Percentiles rank a stretch among this genome's conserved stretches.
phyloP scores from a whole-genome alignment of 2,329 filamentous ascomycete species.

The Fusarium sp. region DNA sequence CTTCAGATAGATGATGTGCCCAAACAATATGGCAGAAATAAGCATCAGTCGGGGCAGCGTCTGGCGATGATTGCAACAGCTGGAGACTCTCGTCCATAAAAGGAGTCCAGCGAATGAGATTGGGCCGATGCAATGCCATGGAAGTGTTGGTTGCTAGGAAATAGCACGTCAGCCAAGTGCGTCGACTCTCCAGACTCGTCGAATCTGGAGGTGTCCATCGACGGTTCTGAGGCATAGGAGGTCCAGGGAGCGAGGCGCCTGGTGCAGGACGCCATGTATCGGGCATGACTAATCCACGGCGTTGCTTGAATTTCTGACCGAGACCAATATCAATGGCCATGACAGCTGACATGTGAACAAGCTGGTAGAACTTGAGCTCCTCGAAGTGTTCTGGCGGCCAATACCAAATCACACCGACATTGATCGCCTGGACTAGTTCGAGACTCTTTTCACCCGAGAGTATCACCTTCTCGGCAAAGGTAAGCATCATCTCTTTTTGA shows the following conservation, averaged over 20 bases:
- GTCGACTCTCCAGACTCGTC: conserved; percentile 64
- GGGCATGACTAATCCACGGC: conserved; percentile 37
- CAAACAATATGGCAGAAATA: conserved; percentile 70
- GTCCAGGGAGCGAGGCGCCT: background rate
- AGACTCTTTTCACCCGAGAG: conserved; percentile 82
- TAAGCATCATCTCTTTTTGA: conserved; percentile 75
- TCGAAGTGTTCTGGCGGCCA: conserved; percentile 85
- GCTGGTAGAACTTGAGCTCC: conserved; percentile 89
- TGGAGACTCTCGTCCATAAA: conserved; percentile 72
- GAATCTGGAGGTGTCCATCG: conserved; percentile 62
- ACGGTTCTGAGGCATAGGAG: conserved; percentile 39
- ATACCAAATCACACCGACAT: conserved; percentile 85
- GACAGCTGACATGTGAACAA: conserved; percentile 82
- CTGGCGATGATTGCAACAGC: conserved; percentile 63
- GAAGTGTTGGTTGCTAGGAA: conserved; percentile 69
- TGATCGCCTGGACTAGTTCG: conserved; percentile 83
- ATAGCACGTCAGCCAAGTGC: conserved; percentile 70
- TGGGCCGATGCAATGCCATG: conserved; percentile 71
- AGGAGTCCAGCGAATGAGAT: conserved; percentile 68
- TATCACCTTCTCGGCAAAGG: conserved; percentile 79
- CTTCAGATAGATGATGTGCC: conserved; percentile 73
- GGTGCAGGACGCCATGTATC: conserved; percentile 54
- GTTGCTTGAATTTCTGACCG: conserved; percentile 56
- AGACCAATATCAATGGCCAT: conserved; percentile 89
- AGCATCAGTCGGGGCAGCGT: conserved; percentile 67